Evolutionary conservation across 139 green algal genomes (phyloP).

Genomic region (Axilococcus clingmanii): DNA sequence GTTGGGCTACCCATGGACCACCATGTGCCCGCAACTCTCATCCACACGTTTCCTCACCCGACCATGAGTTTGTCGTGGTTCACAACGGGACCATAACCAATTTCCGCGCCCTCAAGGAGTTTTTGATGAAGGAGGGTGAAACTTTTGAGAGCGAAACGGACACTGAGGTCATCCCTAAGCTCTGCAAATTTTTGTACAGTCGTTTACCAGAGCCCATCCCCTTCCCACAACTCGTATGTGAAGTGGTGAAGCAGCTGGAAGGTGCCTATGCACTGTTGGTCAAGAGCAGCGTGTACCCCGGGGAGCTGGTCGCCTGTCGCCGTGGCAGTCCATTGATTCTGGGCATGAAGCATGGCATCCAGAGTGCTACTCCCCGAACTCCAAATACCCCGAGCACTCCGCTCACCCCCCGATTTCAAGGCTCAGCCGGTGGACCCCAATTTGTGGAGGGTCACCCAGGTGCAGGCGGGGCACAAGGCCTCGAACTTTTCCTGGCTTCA

Average conservation of each 20-base stretch:
- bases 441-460: not conserved
- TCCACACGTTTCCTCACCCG: conserved; percentile 62
- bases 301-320: conserved; percentile 94
- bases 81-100: conserved; percentile 99
- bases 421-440: conserved; percentile 19
- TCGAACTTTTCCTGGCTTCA: conserved; percentile 82
- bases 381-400: conserved; percentile 19
- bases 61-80: conserved; percentile 86
- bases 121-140: conserved; percentile 82
- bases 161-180: conserved; percentile 96
- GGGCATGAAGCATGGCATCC: conserved; percentile 60
- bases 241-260: conserved; percentile 94
- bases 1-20: conserved; percentile 94
- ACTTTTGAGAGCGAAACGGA: conserved; percentile 94
- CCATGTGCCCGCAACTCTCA: conserved; percentile 83
- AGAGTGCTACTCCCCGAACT: conserved; percentile 8
- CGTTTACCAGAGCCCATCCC: conserved; percentile 43
- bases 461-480: not conserved
- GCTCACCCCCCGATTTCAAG: conserved; percentile 27
- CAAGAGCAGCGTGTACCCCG: conserved; percentile 89
- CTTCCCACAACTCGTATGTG: conserved; percentile 78
- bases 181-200: conserved; percentile 79
- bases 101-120: conserved; percentile 82
- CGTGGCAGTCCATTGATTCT: conserved; percentile 87
- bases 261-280: conserved; percentile 94